Evolutionary conservation across 2,329 filamentous ascomycete genomes (phyloP).

Genomic region (Fusarium sp.): DNA sequence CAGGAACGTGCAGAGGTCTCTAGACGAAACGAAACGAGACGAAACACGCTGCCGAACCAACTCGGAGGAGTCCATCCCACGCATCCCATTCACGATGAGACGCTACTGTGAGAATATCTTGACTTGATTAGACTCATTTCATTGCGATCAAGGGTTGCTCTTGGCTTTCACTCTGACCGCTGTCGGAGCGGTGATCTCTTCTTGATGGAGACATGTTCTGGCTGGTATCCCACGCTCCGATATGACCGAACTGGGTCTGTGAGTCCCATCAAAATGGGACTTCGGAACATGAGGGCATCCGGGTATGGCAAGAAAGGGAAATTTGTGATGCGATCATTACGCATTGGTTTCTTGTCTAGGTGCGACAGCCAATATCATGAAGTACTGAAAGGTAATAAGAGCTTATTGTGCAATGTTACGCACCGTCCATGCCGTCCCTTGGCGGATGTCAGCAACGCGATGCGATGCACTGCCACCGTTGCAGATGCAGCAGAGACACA

Average conservation of each 20-base stretch:
- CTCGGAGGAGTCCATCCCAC: conserved; percentile 5
- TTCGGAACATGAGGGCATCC: conserved; percentile 18
- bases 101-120: neutral
- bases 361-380: conserved; percentile 16
- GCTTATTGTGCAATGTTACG: conserved; percentile 29
- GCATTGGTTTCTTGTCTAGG: conserved; percentile 18
- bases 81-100: neutral
- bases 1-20: conserved; percentile 5
- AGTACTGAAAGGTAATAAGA: conserved; percentile 8
- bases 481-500: neutral
- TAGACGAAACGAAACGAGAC: conserved; percentile 39
- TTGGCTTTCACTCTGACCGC: neutral
- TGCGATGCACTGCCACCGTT: conserved; percentile 18
- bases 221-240: neutral
- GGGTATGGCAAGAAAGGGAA: conserved; percentile 4
- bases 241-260: neutral
- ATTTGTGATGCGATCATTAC: conserved; percentile 37
- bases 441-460: conserved; percentile 31
- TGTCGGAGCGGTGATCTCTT: conserved; percentile 1
- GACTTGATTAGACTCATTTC: neutral
- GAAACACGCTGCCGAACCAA: conserved; percentile 25
- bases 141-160: neutral
- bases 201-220: neutral
- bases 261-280: neutral
- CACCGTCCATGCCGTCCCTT: conserved; percentile 17